These are phyloP conservation scores for Aspergillus fructus DNA, from an alignment of 2,329 filamentous ascomycete species.

Conservation along the genomic window DNA sequence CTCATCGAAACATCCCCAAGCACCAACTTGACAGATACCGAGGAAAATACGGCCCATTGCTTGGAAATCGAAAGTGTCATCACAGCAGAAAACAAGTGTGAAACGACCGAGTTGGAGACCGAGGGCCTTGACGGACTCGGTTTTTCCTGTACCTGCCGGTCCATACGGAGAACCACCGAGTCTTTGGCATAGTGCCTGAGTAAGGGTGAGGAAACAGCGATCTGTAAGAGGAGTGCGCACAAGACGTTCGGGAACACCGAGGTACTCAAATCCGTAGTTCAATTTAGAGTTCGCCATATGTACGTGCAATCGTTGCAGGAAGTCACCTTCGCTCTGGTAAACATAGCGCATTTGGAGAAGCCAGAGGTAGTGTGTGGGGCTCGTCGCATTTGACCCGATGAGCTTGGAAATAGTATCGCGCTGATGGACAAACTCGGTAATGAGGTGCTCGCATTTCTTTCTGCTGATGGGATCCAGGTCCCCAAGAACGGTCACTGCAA, in stretches of 20 bases:
- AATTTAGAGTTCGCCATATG: slow-evolving; percentile 96
- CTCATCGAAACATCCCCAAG: slow-evolving; percentile 99
- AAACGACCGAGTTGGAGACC: slow-evolving; percentile 96
- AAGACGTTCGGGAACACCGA: slow-evolving; percentile 92
- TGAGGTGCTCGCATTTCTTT: slow-evolving; percentile 97
- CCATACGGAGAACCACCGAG: slow-evolving; percentile 97
- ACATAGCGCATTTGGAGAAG: slow-evolving; percentile 96
- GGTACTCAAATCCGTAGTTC: slow-evolving; percentile 96
- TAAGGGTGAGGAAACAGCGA: slow-evolving; percentile 96
- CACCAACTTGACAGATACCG: slow-evolving; percentile 97
- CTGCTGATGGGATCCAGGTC: slow-evolving; percentile 83
- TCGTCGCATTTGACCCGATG: slow-evolving; percentile 69
- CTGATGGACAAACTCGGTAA: slow-evolving; percentile 98
- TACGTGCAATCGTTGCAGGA: slow-evolving; percentile 77
- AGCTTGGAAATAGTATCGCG: slow-evolving; percentile 90
- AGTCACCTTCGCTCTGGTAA: slow-evolving; percentile 78
- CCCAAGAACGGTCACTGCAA: slow-evolving; percentile 85
- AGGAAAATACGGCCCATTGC: slow-evolving; percentile 99
- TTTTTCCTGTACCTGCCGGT: slow-evolving; percentile 97
- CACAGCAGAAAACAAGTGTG: slow-evolving; percentile 98
- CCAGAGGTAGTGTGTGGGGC: slow-evolving; percentile 84
- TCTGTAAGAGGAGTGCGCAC: slow-evolving; percentile 96
- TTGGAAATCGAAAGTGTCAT: slow-evolving; percentile 99
- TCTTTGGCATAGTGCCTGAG: slow-evolving; percentile 90
- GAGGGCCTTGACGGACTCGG: slow-evolving; percentile 96